A percentile compares a stretch with the other conserved stretches of the same genome.
These are phyloP conservation scores for Thuja plicata DNA, from an alignment of 83 land plant genomes.

Conservation along the genomic window DNA sequence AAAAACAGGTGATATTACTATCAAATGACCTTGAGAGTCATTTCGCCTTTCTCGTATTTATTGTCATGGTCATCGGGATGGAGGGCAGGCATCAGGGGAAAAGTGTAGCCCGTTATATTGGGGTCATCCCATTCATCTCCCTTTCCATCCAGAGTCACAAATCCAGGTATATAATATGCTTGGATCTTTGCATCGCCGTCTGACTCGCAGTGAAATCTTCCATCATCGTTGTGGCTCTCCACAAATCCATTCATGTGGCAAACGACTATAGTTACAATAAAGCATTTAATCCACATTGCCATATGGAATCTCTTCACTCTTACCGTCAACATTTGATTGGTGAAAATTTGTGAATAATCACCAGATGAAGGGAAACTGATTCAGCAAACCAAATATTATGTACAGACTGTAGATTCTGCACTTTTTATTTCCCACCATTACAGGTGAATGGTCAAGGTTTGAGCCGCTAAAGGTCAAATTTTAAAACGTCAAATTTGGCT, in stretches of 20 bases:
- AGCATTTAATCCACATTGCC: not conserved
- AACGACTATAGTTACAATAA: not conserved
- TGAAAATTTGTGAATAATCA: not conserved
- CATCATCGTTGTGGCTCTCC: constrained; percentile 29
- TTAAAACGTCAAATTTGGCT: no score
- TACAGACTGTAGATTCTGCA: no score
- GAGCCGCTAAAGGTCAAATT: no score
- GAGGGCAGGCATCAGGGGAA: constrained; percentile 67
- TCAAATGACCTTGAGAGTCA: constrained; percentile 64
- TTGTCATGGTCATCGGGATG: constrained; percentile 55
- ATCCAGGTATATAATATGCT: constrained; percentile 65
- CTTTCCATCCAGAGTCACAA: constrained; percentile 69
- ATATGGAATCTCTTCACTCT: not conserved
- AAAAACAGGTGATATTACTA: not conserved
- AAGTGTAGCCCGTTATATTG: constrained; percentile 50
- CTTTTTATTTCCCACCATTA: no score
- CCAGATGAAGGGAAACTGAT: no score
- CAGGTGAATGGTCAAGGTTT: no score
- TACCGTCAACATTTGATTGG: not conserved
- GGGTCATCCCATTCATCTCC: constrained; percentile 64
- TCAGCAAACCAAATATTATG: no score
- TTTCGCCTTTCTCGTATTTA: constrained; percentile 54
- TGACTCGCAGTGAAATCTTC: constrained; percentile 54
- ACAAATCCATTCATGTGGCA: not conserved
- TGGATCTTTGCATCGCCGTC: constrained; percentile 25